Evolutionary conservation across 495 filamentous ascomycete genomes (phyloP).

Genomic region (Neurospora africana): DNA sequence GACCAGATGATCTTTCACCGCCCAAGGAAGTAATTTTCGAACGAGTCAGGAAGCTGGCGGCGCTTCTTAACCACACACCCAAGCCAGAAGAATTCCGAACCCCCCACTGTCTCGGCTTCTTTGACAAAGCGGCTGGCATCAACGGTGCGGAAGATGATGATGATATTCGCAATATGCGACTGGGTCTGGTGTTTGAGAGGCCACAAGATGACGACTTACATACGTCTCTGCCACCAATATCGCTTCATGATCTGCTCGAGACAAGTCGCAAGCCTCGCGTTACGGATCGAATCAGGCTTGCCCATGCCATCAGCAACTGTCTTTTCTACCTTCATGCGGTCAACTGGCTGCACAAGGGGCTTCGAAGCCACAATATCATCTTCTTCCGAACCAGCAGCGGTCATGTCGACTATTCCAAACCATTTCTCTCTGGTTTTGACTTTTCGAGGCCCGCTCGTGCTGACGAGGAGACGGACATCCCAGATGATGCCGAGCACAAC

Average conservation of each 20-base stretch:
- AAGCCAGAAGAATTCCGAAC: slow-evolving; percentile 34
- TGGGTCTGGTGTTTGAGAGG: slow-evolving; percentile 29
- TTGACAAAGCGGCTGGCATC: slow-evolving; percentile 23
- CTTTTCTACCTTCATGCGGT: slow-evolving; percentile 41
- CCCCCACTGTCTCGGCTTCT: slow-evolving; percentile 35
- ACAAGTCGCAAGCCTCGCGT: slow-evolving; percentile 18
- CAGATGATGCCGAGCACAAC: slow-evolving; percentile 32
- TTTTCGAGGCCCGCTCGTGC: slow-evolving; percentile 40
- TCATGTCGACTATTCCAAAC: slow-evolving; percentile 22
- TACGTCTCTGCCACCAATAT: slow-evolving; percentile 22
- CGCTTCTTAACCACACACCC: slow-evolving; percentile 29
- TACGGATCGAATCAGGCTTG: slow-evolving; percentile 26
- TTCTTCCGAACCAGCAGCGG: slow-evolving; percentile 32
- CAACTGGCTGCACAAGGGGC: slow-evolving; percentile 52
- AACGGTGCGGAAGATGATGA: slow-evolving; percentile 18
- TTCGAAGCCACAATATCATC: slow-evolving; percentile 46
- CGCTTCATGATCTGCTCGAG: slow-evolving; percentile 23
- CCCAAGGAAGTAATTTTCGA: slow-evolving; percentile 27
- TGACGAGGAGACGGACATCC: slow-evolving; percentile 42
- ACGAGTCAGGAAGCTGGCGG: slow-evolving; percentile 28
- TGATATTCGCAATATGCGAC: slow-evolving; percentile 23
- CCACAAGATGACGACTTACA: slow-evolving; percentile 20
- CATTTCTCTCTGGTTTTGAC: slow-evolving; percentile 45
- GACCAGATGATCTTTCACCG: slow-evolving; percentile 19
- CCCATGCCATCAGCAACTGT: slow-evolving; percentile 29